Base-by-base conservation (phyloP, 75 land plant genomes). In the Cupressus sempervirens region DNA sequence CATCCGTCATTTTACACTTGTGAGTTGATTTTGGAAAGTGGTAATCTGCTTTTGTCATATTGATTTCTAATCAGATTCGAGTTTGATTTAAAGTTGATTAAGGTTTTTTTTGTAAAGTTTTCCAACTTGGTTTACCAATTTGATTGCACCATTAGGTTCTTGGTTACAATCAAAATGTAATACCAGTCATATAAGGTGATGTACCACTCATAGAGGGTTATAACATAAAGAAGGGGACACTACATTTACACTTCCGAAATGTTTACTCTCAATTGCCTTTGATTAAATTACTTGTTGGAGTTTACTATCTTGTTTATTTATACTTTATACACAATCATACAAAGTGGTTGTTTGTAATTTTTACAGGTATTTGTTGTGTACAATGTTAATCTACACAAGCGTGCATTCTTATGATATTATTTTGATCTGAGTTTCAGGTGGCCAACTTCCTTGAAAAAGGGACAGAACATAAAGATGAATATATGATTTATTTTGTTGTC, bases 401-500 rank as follows among this genome's bases (percentile, higher is more conserved):
- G 8, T 35, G 41, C 29, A n/a, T 18, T 10, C 30, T 12, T 82
- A 35, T 73, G 40, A 84, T 84, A n/a, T 36, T 54, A n/a, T 36
- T 80, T 18, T 83, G n/a, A 8, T 67, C 32, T 45, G 81, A 45
- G 50, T 83, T n/a, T 23, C 40, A 97, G 99, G 98, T 94, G 15
- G 99, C 99, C 34, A 98, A 97, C 84, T 96, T 98, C 34, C 94
- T 97, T 86, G 99, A 97, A 86, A 97, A 96, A 88, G 99, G 99
- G 34, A 97, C 99, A 65, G n/a, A n/a, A 88, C 98, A 97, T n/a
- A n/a, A n/a, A 38, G 40, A 38, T 38, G 40, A 38, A 38, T 38
- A 38, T 38, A 38, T 72, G 40, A 84, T 84, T 35, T 54, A 15
- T 35, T 80, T 18, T 83, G n/a, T 23, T n/a, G 14, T 67, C 32